phyloP scores from a whole-genome alignment of 1,284 basidiomycete species.

The Paramarasmius palmivorus region DNA sequence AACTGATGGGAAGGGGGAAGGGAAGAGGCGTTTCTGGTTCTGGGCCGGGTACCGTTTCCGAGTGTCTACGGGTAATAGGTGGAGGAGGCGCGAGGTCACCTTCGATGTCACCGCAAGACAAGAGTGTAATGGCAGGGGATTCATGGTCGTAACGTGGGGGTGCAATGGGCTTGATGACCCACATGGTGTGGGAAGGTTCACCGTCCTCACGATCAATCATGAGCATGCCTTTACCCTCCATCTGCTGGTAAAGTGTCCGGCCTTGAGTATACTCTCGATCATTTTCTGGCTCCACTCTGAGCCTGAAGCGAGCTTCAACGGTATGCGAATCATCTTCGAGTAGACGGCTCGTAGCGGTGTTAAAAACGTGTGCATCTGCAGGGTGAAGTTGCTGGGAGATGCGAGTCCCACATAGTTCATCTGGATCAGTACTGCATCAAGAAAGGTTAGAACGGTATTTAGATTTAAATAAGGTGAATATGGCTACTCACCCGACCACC shows the following conservation, averaged over 20 bases:
- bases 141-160: conserved; percentile 66
- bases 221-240: conserved; percentile 99
- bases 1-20: conserved; percentile 74
- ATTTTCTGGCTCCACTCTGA: conserved; percentile 68
- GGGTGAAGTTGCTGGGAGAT: conserved; percentile 85
- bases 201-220: conserved; percentile 91
- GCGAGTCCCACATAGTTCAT: conserved; percentile 76
- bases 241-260: conserved; percentile 72
- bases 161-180: conserved; percentile 92
- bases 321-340: conserved; percentile 94
- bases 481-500: conserved; percentile 81
- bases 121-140: conserved; percentile 55
- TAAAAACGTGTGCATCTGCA: conserved; percentile 85
- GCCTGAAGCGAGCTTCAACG: conserved; percentile 88
- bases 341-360: conserved; percentile 84
- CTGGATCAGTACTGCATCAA: conserved; percentile 76
- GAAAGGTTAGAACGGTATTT: conserved; percentile 11
- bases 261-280: conserved; percentile 53
- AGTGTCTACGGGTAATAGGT: conserved; percentile 16
- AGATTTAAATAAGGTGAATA: conserved; percentile 11
- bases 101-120: conserved; percentile 49
- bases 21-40: conserved; percentile 70
- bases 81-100: conserved; percentile 23
- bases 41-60: conserved; percentile 20
- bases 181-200: conserved; percentile 95